Evolutionary conservation across 768 basidiomycete genomes (phyloP).

Genomic region (Agaricus subrufescens): DNA sequence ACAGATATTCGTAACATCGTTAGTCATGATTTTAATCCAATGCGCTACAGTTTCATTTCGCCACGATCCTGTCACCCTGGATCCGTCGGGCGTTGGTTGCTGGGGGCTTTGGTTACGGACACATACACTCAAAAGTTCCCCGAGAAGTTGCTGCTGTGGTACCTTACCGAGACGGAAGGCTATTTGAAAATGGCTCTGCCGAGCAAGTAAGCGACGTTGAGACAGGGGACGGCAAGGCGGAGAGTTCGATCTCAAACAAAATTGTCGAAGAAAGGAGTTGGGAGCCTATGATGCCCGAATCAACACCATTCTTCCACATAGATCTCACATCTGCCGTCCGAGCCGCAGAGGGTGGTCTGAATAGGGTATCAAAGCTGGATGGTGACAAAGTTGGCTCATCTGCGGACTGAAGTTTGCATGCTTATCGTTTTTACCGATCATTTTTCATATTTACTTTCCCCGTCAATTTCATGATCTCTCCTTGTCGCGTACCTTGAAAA

Average conservation of each 20-base stretch:
- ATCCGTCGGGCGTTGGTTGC: constrained; percentile 84
- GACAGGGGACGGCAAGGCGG: constrained; percentile 17
- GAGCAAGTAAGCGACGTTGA: constrained; percentile 21
- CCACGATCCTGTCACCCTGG: constrained; percentile 90
- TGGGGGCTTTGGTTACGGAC: constrained; percentile 85
- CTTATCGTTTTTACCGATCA: not conserved
- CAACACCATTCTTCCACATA: constrained; percentile 89
- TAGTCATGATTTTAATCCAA: not conserved
- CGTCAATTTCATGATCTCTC: not conserved
- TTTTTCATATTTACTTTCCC: no score
- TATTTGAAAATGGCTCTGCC: constrained; percentile 3
- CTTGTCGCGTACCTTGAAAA: not conserved
- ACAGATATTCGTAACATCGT: not conserved
- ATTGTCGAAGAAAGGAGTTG: constrained; percentile 11
- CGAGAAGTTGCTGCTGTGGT: constrained; percentile 76
- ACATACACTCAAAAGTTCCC: constrained; percentile 30
- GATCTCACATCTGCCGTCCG: constrained; percentile 71
- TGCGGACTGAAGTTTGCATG: not conserved
- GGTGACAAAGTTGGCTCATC: not conserved
- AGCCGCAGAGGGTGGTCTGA: constrained; percentile 53
- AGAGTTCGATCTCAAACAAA: constrained; percentile 5
- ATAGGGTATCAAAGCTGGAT: constrained; percentile 10
- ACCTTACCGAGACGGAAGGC: constrained; percentile 45
- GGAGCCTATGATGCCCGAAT: constrained; percentile 39
- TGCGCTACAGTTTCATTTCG: constrained; percentile 80